A percentile compares a stretch with the other conserved stretches of the same genome.
These are phyloP conservation scores for Lepidium sativum DNA, from an alignment of 345 rosid genomes.

Conservation along the genomic window DNA sequence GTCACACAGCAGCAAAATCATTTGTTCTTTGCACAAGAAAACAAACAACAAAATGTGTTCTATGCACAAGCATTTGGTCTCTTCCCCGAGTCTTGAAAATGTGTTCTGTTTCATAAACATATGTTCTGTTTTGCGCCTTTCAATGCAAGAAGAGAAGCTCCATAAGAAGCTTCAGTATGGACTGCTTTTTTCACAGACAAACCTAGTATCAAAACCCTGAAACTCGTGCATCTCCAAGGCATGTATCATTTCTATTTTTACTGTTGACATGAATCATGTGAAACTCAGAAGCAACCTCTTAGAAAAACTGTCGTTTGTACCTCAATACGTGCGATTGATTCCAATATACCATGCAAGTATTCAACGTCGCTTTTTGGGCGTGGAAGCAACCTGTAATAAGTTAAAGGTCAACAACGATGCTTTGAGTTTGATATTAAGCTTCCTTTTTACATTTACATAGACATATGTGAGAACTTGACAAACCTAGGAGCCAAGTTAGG, in stretches of 20 bases:
- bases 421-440: background rate
- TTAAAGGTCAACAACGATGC: background rate
- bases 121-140: conserved; percentile 37
- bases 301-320: conserved; percentile 20
- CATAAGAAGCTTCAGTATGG: conserved; percentile 87
- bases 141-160: conserved; percentile 79
- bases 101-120: background rate
- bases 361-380: conserved; percentile 71
- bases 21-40: too few relatives aligned
- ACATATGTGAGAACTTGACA: background rate
- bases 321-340: conserved; percentile 91
- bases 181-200: conserved; percentile 58
- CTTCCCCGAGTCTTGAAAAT: background rate
- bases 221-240: background rate
- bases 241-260: background rate
- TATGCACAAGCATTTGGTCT: background rate
- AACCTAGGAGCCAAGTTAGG: conserved; percentile 79
- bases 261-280: background rate
- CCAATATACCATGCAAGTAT: conserved; percentile 84
- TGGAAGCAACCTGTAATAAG: conserved; percentile 58
- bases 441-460: background rate
- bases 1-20: background rate
- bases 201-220: conserved; percentile 29
- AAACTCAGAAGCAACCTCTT: background rate
- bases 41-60: too few relatives aligned